phyloP scores from a whole-genome alignment of 306 rosid species.

The Vachellia pachyceras region DNA sequence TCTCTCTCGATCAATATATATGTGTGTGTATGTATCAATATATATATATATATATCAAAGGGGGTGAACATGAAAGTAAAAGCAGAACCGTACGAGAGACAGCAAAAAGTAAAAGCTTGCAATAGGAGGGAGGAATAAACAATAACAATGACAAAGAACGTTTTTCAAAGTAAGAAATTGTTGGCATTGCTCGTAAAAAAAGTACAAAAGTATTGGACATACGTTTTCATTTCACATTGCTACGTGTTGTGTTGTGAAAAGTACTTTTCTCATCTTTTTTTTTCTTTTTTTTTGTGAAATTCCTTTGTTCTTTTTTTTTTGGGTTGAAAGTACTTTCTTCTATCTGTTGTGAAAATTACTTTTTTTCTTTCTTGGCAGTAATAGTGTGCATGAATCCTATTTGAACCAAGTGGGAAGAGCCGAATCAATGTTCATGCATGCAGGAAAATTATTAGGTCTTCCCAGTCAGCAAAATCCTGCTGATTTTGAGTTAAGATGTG shows the following conservation, averaged over 20 bases:
- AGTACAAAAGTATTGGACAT: conserved; percentile 55
- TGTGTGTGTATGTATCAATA: not conserved
- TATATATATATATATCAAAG: too few species aligned
- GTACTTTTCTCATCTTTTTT: conserved; percentile 45
- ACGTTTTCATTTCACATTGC: conserved; percentile 33
- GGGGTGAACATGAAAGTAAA: conserved; percentile 44
- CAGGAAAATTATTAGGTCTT: conserved; percentile 19
- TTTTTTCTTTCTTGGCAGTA: conserved; percentile 38
- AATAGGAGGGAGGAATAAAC: not conserved
- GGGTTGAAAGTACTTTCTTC: too few species aligned
- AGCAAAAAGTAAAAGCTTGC: conserved; percentile 48
- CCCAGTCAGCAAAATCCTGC: conserved; percentile 17
- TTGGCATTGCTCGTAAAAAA: conserved; percentile 34
- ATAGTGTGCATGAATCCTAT: conserved; percentile 45
- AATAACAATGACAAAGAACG: conserved; percentile 10
- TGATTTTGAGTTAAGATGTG: not conserved
- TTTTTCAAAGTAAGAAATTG: conserved; percentile 49
- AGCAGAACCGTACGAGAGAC: conserved; percentile 37
- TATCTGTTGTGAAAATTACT: too few species aligned
- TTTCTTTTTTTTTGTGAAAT: too few species aligned
- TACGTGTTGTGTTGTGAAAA: conserved; percentile 39
- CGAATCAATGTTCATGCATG: conserved; percentile 5
- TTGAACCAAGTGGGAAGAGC: conserved; percentile 14
- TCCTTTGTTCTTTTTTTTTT: too few species aligned
- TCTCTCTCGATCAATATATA: not conserved